A percentile compares a stretch with the other conserved stretches of the same genome.
Evolutionary conservation across 75 land plant genomes (phyloP).

Genomic region (Sequoiadendron giganteum): DNA sequence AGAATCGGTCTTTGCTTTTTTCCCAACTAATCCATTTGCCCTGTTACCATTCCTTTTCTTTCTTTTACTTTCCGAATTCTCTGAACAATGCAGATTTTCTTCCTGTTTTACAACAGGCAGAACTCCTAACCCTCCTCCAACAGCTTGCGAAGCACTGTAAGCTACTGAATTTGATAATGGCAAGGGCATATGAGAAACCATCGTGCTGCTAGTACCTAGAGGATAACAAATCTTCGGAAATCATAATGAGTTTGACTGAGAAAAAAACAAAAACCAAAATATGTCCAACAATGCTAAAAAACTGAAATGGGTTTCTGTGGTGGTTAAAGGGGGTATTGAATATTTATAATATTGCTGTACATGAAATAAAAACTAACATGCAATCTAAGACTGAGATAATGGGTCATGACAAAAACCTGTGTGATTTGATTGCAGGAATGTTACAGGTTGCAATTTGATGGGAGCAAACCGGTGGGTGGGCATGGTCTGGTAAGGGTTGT

Average conservation of each 20-base stretch:
- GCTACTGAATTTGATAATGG: background rate
- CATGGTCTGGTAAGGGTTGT: background rate
- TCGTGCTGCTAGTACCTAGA: background rate
- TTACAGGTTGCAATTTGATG: constrained; percentile 4
- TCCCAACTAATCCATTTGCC: background rate
- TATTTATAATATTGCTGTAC: background rate
- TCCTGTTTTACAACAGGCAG: background rate
- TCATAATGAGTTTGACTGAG: background rate
- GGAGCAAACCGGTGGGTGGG: background rate
- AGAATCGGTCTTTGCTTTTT: constrained; percentile 3
- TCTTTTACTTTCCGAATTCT: background rate
- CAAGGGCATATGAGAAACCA: background rate
- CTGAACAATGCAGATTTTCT: background rate
- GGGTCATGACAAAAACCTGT: constrained; percentile 1
- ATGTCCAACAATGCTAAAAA: background rate
- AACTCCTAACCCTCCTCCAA: background rate
- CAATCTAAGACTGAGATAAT: background rate
- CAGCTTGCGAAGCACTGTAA: background rate
- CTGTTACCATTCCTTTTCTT: background rate
- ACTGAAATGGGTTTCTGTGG: background rate
- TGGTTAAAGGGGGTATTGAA: background rate
- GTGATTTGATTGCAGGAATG: constrained; percentile 4
- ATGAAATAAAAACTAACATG: background rate
- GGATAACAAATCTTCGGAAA: background rate
- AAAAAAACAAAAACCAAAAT: background rate